Percentiles rank a stretch among this genome's conserved stretches.
These are phyloP conservation scores for Gnetum montanum DNA, from an alignment of 75 land plant genomes.

Conservation along the genomic window DNA sequence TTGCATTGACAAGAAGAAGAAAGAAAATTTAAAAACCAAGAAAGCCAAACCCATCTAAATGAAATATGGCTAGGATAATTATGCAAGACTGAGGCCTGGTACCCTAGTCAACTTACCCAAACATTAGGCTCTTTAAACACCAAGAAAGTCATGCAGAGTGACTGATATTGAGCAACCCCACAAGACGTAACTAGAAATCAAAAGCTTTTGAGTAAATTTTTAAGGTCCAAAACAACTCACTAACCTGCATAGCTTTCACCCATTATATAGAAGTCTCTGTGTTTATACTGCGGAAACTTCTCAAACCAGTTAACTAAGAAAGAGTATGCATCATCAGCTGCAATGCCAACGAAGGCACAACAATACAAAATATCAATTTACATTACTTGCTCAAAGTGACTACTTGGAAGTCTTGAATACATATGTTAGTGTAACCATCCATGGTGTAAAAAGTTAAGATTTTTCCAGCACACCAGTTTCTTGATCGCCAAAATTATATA, in stretches of 20 bases:
- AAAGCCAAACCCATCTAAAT: too few species aligned
- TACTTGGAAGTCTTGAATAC: too few species aligned
- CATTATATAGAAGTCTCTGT: constrained; percentile 67
- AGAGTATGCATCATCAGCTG: constrained; percentile 58
- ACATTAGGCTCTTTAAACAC: not conserved
- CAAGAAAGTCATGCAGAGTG: too few species aligned
- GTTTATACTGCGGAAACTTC: constrained; percentile 72
- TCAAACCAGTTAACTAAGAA: constrained; percentile 74
- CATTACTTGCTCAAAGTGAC: not conserved
- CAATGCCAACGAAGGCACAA: constrained; percentile 5
- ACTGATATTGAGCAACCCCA: not conserved
- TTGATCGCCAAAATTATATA: too few species aligned
- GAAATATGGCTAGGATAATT: too few species aligned
- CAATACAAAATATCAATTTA: not conserved
- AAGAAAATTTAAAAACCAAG: too few species aligned
- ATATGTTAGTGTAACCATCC: too few species aligned
- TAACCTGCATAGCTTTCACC: constrained; percentile 98
- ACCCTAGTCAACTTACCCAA: not conserved
- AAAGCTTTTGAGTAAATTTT: not conserved
- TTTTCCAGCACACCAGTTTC: too few species aligned
- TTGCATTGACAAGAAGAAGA: too few species aligned
- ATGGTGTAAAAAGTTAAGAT: too few species aligned
- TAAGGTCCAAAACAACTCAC: not conserved
- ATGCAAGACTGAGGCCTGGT: too few species aligned
- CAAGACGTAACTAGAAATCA: not conserved